Evolutionary conservation across 306 rosid species (phyloP), one percentile per base, ranked within the genome.

Genomic region (Dalbergia cultrata): DNA sequence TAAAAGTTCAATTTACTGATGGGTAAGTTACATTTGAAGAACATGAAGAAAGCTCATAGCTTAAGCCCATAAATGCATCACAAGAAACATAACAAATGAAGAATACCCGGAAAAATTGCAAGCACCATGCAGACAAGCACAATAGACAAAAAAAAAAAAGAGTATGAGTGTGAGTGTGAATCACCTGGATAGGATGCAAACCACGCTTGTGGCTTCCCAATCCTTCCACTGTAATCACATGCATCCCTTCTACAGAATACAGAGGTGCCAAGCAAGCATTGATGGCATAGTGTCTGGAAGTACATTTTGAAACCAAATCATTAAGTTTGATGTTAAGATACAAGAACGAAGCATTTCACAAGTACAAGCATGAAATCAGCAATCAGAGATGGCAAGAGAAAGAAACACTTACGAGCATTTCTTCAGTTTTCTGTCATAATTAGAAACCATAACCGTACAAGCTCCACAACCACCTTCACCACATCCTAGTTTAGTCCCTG

Each of bases 401-500:
- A 61, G 53, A 84, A 63, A 87, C 72, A 90, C 98, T 85, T 85
- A 95, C 99, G 64, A 62, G 77, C 93, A 89, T 90, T 88, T 95
- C 82, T 67, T 84, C 84, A 72, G 45, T 58, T 54, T 86, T 58
- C 79, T 77, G 72, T 90, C 91, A 81, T 89, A 93, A 44, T 78
- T 86, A 18, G 99, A 93, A 83, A 93, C 97, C 99, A 95, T 95
- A 75, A 93, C 97, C 34, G 99, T 95, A 85, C 99, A 93, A 78
- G 99, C 99, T 87, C 99, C 98, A 85, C 99, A 95, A 75, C 99
- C 99, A 66, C 99, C 99, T 88, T 95, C 99, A 21, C 98, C 98
- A 19, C 99, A 95, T 9, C 99, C 98, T 41, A 93, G 97, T 89
- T 95, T 95, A 75, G 99, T 93, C 72, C 99, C 98, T 1, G 94